Evolutionary conservation across 345 rosid genomes (phyloP), one percentile per base, ranked within the genome.

Genomic region (Kandelia obovata): DNA sequence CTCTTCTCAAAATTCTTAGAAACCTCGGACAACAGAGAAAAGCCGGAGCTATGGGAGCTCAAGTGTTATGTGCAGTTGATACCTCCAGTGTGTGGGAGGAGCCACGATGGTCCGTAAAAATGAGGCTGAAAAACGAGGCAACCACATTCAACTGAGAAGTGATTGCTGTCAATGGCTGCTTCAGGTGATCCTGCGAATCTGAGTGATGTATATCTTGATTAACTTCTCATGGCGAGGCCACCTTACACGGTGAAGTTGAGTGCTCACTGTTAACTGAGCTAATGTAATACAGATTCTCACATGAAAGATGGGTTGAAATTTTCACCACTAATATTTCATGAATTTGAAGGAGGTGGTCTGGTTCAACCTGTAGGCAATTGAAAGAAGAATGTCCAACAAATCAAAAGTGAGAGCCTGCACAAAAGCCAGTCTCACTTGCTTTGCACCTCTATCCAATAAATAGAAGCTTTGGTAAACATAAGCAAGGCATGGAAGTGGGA

Each of bases 231-330:
- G 49, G 49, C 49, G 49, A 43, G 51, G 51, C 65, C 51, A 15
- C 20, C 23, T 16, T 49, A 64, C 58, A 16, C 15, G 49, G 26
- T n/a, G 58, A 64, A 58, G 65, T 43, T 56, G 58, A 43, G 23
- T 64, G n/a, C 34, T 47, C 51, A 58, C 55, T 28, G 30, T 46
- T 5, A 20, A 17, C 15, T 19, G 15, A 30, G 49, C 51, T 37
- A 43, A 58, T 64, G 68, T 70, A 62, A 30, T 20, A 57, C 28
- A 30, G 62, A n/a, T 43, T 37, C 19, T 61, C 19, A 43, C 16
- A 26, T 23, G 53, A 55, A 26, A 28, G 15, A 28, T 37, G 68
- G 68, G 34, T 27, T 20, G 6, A 7, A 71, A 27, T 5, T 63
- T 62, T 53, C 56, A 15, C 1, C 7, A 53, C 9, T 15, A 21